Percentiles rank a stretch among this genome's conserved stretches.
phyloP scores from a whole-genome alignment of 2,329 filamentous ascomycete genomes.

The Blastomyces parvus region DNA sequence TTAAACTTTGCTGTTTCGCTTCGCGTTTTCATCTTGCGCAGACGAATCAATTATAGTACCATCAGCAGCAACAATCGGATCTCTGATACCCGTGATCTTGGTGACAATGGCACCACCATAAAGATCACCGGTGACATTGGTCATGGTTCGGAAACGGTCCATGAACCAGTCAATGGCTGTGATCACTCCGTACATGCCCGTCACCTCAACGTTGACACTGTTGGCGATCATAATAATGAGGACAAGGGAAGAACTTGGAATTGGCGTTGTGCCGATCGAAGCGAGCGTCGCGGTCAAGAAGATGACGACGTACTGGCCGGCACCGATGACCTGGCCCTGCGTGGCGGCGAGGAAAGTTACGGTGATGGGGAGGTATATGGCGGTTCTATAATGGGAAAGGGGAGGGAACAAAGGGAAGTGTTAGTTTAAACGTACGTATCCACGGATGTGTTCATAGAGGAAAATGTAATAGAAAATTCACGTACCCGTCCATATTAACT shows the following conservation, averaged over 20 bases:
- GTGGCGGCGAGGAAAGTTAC: constrained; percentile 46
- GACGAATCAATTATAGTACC: constrained; percentile 6
- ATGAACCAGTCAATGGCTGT: constrained; percentile 49
- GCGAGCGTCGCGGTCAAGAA: constrained; percentile 43
- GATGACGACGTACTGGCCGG: constrained; percentile 43
- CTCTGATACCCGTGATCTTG: constrained; percentile 33
- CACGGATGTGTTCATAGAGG: constrained; percentile 4
- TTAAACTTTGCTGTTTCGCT: not conserved
- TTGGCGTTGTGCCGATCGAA: constrained; percentile 47
- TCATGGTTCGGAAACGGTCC: constrained; percentile 46
- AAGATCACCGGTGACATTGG: constrained; percentile 45
- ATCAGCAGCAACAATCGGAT: constrained; percentile 10
- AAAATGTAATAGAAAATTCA: not conserved
- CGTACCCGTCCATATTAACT: constrained; percentile 43
- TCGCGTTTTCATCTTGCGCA: not conserved
- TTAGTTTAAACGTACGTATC: not conserved
- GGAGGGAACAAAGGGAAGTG: not conserved
- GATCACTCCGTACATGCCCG: constrained; percentile 44
- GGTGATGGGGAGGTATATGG: constrained; percentile 47
- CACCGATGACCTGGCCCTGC: constrained; percentile 38
- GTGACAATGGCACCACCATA: constrained; percentile 36
- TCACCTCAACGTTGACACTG: constrained; percentile 38
- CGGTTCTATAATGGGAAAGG: constrained; percentile 28
- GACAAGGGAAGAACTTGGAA: constrained; percentile 45
- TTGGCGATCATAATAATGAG: constrained; percentile 45